These are phyloP conservation scores for Garcia nutans DNA, from an alignment of 345 rosid species.

Conservation along the genomic window DNA sequence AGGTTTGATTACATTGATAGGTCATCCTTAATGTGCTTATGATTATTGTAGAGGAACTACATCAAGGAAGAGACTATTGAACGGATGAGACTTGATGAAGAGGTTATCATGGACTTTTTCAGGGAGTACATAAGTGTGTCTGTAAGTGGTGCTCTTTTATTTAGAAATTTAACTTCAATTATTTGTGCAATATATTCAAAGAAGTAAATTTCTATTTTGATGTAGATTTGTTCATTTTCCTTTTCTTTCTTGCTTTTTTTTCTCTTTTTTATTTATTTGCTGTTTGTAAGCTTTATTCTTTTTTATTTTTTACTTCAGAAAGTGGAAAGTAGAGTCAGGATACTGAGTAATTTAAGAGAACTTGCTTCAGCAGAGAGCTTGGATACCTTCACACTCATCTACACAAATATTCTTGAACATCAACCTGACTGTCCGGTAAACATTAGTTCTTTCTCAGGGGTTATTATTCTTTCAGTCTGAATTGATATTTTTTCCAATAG, in stretches of 20 bases:
- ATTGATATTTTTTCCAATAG: neutral
- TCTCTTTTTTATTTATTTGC: neutral
- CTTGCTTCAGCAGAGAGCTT: constrained; percentile 98
- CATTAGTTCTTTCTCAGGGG: neutral
- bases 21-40: constrained; percentile 22
- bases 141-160: constrained; percentile 49
- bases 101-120: constrained; percentile 92
- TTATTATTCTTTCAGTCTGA: neutral
- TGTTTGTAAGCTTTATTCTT: neutral
- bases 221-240: neutral
- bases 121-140: constrained; percentile 85
- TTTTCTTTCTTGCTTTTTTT: neutral
- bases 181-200: neutral
- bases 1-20: neutral
- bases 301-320: constrained; percentile 49
- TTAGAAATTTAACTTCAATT: neutral
- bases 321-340: constrained; percentile 88
- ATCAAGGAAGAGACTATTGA: constrained; percentile 97
- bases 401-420: constrained; percentile 92
- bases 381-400: constrained; percentile 89
- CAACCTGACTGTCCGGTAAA: constrained; percentile 98
- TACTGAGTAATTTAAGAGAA: constrained; percentile 89
- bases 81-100: constrained; percentile 94
- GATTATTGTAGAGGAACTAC: constrained; percentile 62
- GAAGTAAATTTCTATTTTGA: neutral